A percentile compares a stretch with the other conserved stretches of the same genome.
Evolutionary conservation across 192 early-diverging fungal species (phyloP).

Genomic region (Dimargaris xerosporica): DNA sequence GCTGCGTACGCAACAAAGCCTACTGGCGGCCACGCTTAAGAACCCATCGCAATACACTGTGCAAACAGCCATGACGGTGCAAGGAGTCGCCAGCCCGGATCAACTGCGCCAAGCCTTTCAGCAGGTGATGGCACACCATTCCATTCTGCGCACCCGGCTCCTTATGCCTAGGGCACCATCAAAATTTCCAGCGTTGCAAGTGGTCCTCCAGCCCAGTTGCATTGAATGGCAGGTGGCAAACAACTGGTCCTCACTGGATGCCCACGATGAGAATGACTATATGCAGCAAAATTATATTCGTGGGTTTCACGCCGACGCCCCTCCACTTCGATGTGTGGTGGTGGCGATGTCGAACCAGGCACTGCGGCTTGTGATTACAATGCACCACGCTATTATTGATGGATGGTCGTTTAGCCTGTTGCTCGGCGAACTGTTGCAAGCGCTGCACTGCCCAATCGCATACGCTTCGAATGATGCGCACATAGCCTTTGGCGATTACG

Average conservation of each 20-base stretch:
- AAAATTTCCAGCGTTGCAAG: neutral
- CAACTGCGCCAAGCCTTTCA: neutral
- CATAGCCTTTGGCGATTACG: neutral
- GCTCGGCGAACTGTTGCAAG: neutral
- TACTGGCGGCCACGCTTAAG: neutral
- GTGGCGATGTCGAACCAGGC: neutral
- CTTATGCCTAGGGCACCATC: neutral
- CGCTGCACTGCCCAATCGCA: neutral
- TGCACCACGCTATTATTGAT: neutral
- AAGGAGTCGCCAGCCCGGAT: neutral
- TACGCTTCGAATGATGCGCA: neutral
- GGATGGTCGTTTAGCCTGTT: constrained; percentile 4
- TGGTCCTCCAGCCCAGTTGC: neutral
- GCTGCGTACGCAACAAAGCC: neutral
- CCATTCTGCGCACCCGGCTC: neutral
- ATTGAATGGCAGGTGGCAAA: neutral
- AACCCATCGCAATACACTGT: neutral
- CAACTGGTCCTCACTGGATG: neutral
- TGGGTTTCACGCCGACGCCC: neutral
- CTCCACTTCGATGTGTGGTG: neutral
- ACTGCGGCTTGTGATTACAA: neutral
- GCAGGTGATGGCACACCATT: neutral
- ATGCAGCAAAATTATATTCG: neutral
- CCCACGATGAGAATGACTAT: neutral
- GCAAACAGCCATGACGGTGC: neutral